Percentiles rank a stretch among this genome's conserved stretches.
phyloP scores from a whole-genome alignment of 768 basidiomycete genomes.

The Glaciozyma martinii region DNA sequence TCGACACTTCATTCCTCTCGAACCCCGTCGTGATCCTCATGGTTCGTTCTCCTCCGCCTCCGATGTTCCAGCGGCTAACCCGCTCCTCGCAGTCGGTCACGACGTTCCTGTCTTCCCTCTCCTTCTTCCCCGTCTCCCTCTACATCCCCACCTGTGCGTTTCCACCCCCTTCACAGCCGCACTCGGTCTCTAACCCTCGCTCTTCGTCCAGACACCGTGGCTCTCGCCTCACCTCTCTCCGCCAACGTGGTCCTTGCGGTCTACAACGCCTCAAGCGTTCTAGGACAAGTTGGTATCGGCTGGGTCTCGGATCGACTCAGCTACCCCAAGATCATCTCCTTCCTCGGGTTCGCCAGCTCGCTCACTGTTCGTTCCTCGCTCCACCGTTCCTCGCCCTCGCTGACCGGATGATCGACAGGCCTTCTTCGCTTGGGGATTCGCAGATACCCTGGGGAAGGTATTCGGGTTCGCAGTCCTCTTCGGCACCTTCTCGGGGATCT shows the following conservation, averaged over 20 bases:
- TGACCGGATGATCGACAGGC: not conserved
- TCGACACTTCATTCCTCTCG: conserved; percentile 8
- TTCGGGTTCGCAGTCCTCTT: conserved; percentile 7
- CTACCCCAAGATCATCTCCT: not conserved
- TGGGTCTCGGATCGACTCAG: conserved; percentile 2
- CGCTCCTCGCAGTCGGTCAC: not conserved
- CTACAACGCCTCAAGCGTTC: conserved; percentile 10
- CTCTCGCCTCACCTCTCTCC: not conserved
- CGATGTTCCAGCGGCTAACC: not conserved
- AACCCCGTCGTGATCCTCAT: conserved; percentile 19
- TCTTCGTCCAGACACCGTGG: no score
- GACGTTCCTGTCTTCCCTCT: conserved; percentile 8
- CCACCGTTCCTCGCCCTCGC: not conserved
- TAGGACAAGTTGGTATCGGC: conserved; percentile 13
- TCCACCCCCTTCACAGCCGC: no score
- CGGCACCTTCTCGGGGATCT: not conserved
- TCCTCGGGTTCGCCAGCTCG: conserved; percentile 3
- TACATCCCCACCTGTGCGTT: conserved; percentile 28
- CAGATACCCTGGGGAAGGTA: not conserved
- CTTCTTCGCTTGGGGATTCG: conserved; percentile 3
- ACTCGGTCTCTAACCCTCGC: no score
- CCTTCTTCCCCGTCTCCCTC: conserved; percentile 22
- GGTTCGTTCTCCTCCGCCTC: conserved; percentile 11
- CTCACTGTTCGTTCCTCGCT: not conserved
- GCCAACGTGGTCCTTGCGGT: conserved; percentile 11